phyloP scores from a whole-genome alignment of 2,329 filamentous ascomycete species.

The Fusarium sulawesiense region DNA sequence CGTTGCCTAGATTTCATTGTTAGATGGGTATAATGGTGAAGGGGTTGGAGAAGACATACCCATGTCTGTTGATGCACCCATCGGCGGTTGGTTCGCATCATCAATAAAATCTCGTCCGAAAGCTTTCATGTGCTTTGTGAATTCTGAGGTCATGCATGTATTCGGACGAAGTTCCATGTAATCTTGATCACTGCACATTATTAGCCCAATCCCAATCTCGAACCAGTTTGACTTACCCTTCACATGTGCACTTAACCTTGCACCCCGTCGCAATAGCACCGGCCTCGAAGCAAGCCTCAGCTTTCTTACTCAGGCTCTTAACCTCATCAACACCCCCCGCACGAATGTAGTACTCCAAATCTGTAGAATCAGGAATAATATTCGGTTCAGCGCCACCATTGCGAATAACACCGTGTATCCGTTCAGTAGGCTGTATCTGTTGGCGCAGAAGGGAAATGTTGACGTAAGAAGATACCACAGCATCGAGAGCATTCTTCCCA shows the following conservation, averaged over 20 bases:
- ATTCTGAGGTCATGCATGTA: constrained; percentile 14
- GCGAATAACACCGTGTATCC: constrained; percentile 64
- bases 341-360: constrained; percentile 50
- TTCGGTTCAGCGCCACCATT: constrained; percentile 66
- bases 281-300: constrained; percentile 56
- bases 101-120: constrained; percentile 29
- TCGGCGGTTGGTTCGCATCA: constrained; percentile 23
- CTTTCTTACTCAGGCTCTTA: constrained; percentile 47
- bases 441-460: constrained; percentile 65
- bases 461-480: constrained; percentile 62
- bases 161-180: constrained; percentile 41
- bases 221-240: constrained; percentile 29
- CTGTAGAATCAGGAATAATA: constrained; percentile 64
- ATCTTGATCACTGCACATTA: constrained; percentile 24
- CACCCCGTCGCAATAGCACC: constrained; percentile 60
- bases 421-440: constrained; percentile 64
- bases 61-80: constrained; percentile 43
- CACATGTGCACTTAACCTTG: constrained; percentile 53
- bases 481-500: constrained; percentile 70
- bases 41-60: constrained; percentile 1
- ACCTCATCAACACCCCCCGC: constrained; percentile 49
- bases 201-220: too few relatives aligned
- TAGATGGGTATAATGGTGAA: too few relatives aligned
- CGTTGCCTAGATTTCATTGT: constrained; percentile 18
- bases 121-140: constrained; percentile 38